Percentiles rank a stretch among this genome's conserved stretches.
These are phyloP conservation scores for Fagopyrum homotropicum DNA, from an alignment of 148 eudicot species.

Conservation along the genomic window DNA sequence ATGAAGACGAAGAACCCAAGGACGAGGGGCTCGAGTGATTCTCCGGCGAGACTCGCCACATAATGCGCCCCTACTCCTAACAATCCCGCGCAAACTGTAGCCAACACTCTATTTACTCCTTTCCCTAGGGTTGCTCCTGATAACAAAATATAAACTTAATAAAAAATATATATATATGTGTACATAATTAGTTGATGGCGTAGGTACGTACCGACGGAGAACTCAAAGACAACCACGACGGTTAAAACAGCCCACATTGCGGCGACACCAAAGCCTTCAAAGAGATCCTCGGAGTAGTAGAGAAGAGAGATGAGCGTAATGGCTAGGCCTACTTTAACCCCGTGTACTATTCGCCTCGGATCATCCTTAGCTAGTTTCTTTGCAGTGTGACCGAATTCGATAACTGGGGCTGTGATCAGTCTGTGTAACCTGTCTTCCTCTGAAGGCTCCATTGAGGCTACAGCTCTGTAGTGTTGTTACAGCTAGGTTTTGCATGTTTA, in stretches of 20 bases:
- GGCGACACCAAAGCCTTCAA: background rate
- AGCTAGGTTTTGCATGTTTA: background rate
- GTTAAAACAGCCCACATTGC: slow-evolving; percentile 9
- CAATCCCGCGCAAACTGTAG: background rate
- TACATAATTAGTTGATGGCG: no score
- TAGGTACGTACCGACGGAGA: slow-evolving; percentile 1
- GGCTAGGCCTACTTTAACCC: background rate
- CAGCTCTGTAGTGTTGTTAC: background rate
- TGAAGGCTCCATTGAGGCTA: background rate
- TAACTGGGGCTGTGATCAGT: background rate
- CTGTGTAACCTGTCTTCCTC: background rate
- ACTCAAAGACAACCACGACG: slow-evolving; percentile 4
- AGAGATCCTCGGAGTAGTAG: slow-evolving; percentile 2
- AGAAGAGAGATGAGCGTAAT: background rate
- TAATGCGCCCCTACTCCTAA: slow-evolving; percentile 4
- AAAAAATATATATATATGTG: no score
- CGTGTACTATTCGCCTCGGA: background rate
- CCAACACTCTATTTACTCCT: slow-evolving; percentile 15
- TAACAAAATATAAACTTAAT: background rate
- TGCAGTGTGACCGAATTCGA: background rate
- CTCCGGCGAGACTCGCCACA: background rate
- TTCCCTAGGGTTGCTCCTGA: slow-evolving; percentile 14
- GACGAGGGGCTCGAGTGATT: slow-evolving; percentile 24
- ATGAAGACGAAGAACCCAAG: slow-evolving; percentile 27
- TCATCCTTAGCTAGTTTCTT: slow-evolving; percentile 5